Conservation (phyloP, 2,329 filamentous ascomycete species). For the Botrytis sinoallii region DNA sequence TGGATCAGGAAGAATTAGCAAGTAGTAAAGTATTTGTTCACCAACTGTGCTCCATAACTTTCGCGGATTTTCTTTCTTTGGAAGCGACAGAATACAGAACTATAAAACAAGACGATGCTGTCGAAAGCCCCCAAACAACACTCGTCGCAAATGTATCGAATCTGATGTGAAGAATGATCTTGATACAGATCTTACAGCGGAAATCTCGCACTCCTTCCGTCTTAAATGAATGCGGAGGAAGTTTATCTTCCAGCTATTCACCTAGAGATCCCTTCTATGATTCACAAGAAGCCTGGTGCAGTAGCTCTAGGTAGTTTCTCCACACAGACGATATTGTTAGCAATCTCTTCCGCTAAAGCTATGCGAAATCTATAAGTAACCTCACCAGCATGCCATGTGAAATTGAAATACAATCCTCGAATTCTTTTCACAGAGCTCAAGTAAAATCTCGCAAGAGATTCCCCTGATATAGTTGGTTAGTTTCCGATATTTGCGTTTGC, state of each 20-base stretch:
- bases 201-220: not conserved
- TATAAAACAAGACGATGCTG: not conserved
- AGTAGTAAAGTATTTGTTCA: not conserved
- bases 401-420: not conserved
- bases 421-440: not conserved
- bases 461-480: not conserved
- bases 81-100: not conserved
- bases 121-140: not conserved
- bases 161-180: not conserved
- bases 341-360: not conserved
- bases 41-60: not conserved
- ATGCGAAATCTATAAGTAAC: not conserved
- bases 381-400: not conserved
- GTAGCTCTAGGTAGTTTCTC: not conserved
- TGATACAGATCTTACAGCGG: not conserved
- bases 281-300: not conserved
- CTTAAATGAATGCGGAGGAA: not conserved
- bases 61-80: not conserved
- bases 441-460: not conserved
- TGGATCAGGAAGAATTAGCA: not conserved
- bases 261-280: not conserved
- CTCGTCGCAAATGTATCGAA: not conserved
- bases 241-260: not conserved
- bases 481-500: not conserved
- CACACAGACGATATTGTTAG: not conserved